These are phyloP conservation scores for Hymenoscyphus infarciens DNA, from an alignment of 2,329 filamentous ascomycete species.

Conservation along the genomic window DNA sequence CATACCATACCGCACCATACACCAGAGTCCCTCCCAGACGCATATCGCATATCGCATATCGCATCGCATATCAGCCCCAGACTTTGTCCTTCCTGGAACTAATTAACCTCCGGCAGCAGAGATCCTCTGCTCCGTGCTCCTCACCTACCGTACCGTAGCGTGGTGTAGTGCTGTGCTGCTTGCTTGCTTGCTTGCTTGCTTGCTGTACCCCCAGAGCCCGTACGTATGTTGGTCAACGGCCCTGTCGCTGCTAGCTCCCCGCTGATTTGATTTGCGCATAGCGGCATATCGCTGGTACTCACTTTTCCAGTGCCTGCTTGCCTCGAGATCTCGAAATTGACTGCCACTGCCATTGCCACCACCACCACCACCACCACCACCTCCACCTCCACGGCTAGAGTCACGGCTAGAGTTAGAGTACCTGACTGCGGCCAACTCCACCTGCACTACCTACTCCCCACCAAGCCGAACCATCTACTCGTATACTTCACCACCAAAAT, in stretches of 20 bases:
- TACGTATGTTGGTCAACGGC: slow-evolving; percentile 14
- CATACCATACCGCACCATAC: no score
- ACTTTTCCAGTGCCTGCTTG: neutral
- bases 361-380: neutral
- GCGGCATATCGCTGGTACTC: slow-evolving; percentile 7
- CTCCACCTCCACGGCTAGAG: no score
- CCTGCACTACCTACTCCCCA: neutral
- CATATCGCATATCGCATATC: neutral
- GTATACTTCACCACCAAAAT: neutral
- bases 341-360: neutral
- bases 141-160: neutral
- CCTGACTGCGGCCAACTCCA: neutral
- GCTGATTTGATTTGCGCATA: slow-evolving; percentile 14
- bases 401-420: no score
- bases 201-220: neutral
- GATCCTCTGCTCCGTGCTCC: neutral
- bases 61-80: neutral
- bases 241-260: slow-evolving; percentile 6
- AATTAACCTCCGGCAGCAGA: neutral
- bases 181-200: neutral
- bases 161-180: neutral
- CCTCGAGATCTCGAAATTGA: neutral
- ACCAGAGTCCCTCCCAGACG: neutral
- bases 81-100: neutral
- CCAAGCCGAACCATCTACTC: neutral